These are phyloP conservation scores for Ceratobasidium sp. DNA, from an alignment of 1,284 basidiomycete species.

Conservation along the genomic window DNA sequence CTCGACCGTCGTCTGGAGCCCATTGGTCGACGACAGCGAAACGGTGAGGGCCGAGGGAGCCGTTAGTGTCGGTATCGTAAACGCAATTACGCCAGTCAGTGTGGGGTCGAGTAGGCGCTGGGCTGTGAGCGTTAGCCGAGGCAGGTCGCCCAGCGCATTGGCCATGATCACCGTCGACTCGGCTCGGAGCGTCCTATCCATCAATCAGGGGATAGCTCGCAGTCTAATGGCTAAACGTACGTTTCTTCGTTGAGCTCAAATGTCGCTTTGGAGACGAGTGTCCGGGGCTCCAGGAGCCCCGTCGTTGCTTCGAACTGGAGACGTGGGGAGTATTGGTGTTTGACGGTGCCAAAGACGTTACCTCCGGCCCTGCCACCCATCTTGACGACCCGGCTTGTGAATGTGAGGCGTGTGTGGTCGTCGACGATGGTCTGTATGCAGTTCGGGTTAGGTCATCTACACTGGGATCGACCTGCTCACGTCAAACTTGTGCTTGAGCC, in stretches of 20 bases:
- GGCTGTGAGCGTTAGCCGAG: slow-evolving; percentile 37
- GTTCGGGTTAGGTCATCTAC: slow-evolving; percentile 29
- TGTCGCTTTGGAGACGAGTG: slow-evolving; percentile 29
- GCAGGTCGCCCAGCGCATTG: slow-evolving; percentile 33
- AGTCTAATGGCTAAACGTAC: slow-evolving; percentile 5
- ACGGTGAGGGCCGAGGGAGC: slow-evolving; percentile 37
- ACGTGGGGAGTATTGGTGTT: slow-evolving; percentile 70
- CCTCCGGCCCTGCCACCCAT: slow-evolving; percentile 55
- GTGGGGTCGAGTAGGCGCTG: slow-evolving; percentile 38
- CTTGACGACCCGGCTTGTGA: slow-evolving; percentile 33
- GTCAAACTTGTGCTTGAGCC: slow-evolving; percentile 50
- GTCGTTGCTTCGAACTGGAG: slow-evolving; percentile 61
- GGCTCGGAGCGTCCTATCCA: slow-evolving; percentile 36
- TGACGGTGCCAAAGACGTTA: slow-evolving; percentile 67
- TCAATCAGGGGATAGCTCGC: slow-evolving; percentile 12
- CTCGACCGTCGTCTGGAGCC: slow-evolving; percentile 27
- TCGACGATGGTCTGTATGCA: slow-evolving; percentile 16
- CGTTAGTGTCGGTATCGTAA: slow-evolving; percentile 29
- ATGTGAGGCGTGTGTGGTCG: slow-evolving; percentile 24
- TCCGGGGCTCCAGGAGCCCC: slow-evolving; percentile 36
- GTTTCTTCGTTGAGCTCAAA: slow-evolving; percentile 35
- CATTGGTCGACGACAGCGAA: slow-evolving; percentile 31
- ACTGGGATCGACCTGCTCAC: slow-evolving; percentile 49
- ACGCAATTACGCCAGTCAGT: slow-evolving; percentile 40
- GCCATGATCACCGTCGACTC: slow-evolving; percentile 30